Evolutionary conservation across 257 asterid species (phyloP).

Genomic region (Fraxinus pennsylvanica): DNA sequence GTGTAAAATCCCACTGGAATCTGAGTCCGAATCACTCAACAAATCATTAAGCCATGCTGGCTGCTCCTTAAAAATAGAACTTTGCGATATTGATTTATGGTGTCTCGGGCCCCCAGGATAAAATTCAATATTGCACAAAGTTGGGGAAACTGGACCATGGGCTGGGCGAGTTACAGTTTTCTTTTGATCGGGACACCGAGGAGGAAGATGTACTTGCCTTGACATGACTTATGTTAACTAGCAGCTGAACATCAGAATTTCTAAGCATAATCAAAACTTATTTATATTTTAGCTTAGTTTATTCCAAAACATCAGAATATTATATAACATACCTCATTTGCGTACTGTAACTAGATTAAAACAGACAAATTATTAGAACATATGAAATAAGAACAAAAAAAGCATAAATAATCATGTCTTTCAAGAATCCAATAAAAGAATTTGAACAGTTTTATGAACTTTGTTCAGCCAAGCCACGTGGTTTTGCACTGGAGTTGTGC

Average conservation of each 20-base stretch:
- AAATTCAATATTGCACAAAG: slow-evolving; percentile 30
- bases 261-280: slow-evolving; percentile 19
- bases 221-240: slow-evolving; percentile 53
- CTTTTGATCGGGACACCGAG: slow-evolving; percentile 83
- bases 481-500: neutral
- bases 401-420: neutral
- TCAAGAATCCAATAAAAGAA: neutral
- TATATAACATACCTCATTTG: slow-evolving; percentile 18
- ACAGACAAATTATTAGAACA: neutral
- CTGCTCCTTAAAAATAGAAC: slow-evolving; percentile 55
- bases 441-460: too few relatives aligned
- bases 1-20: slow-evolving; percentile 37
- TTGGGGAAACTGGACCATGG: slow-evolving; percentile 28
- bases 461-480: too few relatives aligned
- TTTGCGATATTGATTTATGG: slow-evolving; percentile 43
- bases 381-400: neutral
- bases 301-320: slow-evolving; percentile 20
- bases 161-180: slow-evolving; percentile 36
- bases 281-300: slow-evolving; percentile 28
- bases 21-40: slow-evolving; percentile 54
- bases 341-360: neutral
- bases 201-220: slow-evolving; percentile 80
- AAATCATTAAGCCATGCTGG: slow-evolving; percentile 76
- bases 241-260: slow-evolving; percentile 31
- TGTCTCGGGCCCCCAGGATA: slow-evolving; percentile 37